A percentile compares a stretch with the other conserved stretches of the same genome.
Evolutionary conservation across 495 filamentous ascomycete genomes (phyloP).

Genomic region (Astrothelium subdiscretum): DNA sequence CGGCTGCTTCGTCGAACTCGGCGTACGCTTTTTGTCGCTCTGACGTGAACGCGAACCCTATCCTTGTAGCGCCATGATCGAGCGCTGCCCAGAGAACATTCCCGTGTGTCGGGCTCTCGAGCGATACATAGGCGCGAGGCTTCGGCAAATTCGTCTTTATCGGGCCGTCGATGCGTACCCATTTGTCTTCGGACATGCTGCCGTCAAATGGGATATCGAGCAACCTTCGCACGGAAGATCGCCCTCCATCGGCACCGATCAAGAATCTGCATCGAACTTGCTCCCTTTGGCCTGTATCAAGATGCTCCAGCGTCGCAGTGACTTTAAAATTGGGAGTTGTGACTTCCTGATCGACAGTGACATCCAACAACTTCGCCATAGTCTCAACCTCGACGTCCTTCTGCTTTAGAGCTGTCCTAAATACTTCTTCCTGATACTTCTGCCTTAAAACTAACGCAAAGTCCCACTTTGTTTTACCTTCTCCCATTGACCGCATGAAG

Average conservation of each 20-base stretch:
- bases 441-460: conserved; percentile 33
- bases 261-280: conserved; percentile 32
- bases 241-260: conserved; percentile 38
- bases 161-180: conserved; percentile 39
- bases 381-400: conserved; percentile 20
- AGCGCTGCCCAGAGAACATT: conserved; percentile 40
- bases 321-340: conserved; percentile 18
- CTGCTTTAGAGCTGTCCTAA: conserved; percentile 22
- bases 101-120: conserved; percentile 40
- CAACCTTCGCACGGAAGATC: conserved; percentile 32
- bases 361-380: conserved; percentile 19
- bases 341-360: conserved; percentile 21
- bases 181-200: conserved; percentile 32
- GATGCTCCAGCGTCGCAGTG: conserved; percentile 19
- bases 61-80: conserved; percentile 37
- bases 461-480: conserved; percentile 29
- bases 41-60: conserved; percentile 43
- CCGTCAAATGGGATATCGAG: conserved; percentile 36
- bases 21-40: conserved; percentile 33
- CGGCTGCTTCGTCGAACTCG: conserved; percentile 30
- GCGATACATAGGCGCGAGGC: conserved; percentile 33
- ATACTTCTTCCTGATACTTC: conserved; percentile 34
- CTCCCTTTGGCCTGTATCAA: conserved; percentile 11
- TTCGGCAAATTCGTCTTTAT: conserved; percentile 42
- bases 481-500: conserved; percentile 31